phyloP scores from a whole-genome alignment of 306 rosid genomes.

The Acacia crassicarpa region DNA sequence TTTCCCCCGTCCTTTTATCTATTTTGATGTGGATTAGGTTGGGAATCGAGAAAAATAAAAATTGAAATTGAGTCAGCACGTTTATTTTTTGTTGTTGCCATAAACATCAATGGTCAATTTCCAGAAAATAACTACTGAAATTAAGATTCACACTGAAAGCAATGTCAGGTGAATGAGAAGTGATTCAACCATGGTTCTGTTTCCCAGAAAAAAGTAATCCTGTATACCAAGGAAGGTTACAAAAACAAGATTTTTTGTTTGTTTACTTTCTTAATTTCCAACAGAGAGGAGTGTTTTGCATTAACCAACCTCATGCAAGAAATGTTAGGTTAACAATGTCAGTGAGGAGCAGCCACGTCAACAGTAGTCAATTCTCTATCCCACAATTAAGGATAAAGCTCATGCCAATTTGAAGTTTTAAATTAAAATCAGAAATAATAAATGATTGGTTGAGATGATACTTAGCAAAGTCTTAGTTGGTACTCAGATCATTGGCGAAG shows the following conservation, averaged over 20 bases:
- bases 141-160: background rate
- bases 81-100: background rate
- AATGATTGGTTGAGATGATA: background rate
- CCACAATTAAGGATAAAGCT: too few relatives aligned
- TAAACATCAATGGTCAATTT: background rate
- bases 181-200: background rate
- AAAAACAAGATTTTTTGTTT: background rate
- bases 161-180: background rate
- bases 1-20: slow-evolving; percentile 1
- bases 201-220: background rate
- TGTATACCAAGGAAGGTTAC: background rate
- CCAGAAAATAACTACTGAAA: background rate
- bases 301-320: background rate
- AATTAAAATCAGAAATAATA: background rate
- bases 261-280: background rate
- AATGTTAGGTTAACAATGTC: background rate
- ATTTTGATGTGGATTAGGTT: slow-evolving; percentile 21
- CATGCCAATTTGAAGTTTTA: background rate
- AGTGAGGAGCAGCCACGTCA: background rate
- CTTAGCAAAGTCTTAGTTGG: background rate
- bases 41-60: slow-evolving; percentile 19
- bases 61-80: background rate
- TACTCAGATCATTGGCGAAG: background rate
- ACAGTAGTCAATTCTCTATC: too few relatives aligned
- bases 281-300: background rate